Conservation (phyloP, 179 eudicot species). For the Dionaea muscipula region DNA sequence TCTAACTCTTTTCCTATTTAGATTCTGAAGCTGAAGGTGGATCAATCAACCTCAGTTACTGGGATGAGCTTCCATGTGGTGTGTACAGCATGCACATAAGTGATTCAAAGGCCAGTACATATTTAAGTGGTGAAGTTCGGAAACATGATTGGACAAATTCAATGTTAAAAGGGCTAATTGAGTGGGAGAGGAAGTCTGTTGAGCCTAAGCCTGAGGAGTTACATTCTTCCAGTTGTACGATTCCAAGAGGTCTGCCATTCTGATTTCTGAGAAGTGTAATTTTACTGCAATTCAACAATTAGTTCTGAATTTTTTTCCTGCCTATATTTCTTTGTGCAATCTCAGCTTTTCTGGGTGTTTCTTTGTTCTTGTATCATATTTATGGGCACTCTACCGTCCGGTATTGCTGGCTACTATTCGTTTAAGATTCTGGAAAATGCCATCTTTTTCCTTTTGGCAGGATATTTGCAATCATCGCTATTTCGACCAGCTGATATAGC, state of each 20-base stretch:
- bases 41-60: conserved; percentile 32
- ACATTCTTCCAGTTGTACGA: conserved; percentile 13
- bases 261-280: neutral
- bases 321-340: neutral
- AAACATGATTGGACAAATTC: conserved; percentile 67
- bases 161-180: conserved; percentile 42
- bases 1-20: conserved; percentile 16
- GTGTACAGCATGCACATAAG: conserved; percentile 47
- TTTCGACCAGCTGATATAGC: conserved; percentile 33
- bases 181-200: conserved; percentile 63
- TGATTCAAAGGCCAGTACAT: conserved; percentile 26
- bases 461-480: conserved; percentile 16
- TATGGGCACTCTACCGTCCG: neutral
- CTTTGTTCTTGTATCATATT: neutral
- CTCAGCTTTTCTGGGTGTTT: neutral
- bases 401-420: neutral
- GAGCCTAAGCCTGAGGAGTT: conserved; percentile 41
- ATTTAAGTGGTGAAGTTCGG: conserved; percentile 39
- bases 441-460: conserved; percentile 21
- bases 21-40: conserved; percentile 37
- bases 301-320: neutral
- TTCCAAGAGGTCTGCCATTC: neutral
- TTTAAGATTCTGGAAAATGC: conserved; percentile 1
- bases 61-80: conserved; percentile 98
- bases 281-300: too few species aligned